Conservation (phyloP, 768 basidiomycete species). For the Lactarius indigo region DNA sequence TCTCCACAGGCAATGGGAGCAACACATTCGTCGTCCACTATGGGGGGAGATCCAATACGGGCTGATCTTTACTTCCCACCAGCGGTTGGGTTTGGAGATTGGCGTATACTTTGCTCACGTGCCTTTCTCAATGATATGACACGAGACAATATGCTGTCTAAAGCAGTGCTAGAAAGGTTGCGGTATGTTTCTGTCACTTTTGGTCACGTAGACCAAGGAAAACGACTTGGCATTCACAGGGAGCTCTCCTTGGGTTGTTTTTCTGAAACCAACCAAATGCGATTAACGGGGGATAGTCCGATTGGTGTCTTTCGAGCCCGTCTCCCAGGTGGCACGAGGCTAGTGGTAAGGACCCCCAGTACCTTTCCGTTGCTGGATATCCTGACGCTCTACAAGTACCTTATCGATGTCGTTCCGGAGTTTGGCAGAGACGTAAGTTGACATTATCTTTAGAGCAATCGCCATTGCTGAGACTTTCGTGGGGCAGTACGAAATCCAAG, state of each 20-base stretch:
- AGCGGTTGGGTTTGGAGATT: conserved; percentile 4
- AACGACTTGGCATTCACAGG: background rate
- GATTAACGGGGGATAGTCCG: conserved; percentile 15
- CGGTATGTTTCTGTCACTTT: background rate
- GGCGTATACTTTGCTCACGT: conserved; percentile 10
- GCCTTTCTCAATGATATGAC: background rate
- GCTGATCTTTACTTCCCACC: conserved; percentile 20
- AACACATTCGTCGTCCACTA: background rate
- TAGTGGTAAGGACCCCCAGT: conserved; percentile 13
- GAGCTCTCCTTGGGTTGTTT: conserved; percentile 21
- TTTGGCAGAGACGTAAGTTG: conserved; percentile 16
- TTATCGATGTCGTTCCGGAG: conserved; percentile 19
- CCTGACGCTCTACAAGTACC: conserved; percentile 17
- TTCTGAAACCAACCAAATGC: conserved; percentile 19
- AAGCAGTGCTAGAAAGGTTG: conserved; percentile 1
- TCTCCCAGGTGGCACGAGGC: conserved; percentile 18
- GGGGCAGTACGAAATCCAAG: conserved; percentile 16
- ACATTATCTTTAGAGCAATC: background rate
- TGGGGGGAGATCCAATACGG: background rate
- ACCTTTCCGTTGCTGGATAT: background rate
- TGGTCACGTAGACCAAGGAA: background rate
- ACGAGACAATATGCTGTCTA: background rate
- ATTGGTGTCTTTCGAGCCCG: conserved; percentile 21
- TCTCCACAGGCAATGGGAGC: background rate
- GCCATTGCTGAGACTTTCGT: background rate